phyloP scores from a whole-genome alignment of 306 rosid species.

The Begonia loranthoides region DNA sequence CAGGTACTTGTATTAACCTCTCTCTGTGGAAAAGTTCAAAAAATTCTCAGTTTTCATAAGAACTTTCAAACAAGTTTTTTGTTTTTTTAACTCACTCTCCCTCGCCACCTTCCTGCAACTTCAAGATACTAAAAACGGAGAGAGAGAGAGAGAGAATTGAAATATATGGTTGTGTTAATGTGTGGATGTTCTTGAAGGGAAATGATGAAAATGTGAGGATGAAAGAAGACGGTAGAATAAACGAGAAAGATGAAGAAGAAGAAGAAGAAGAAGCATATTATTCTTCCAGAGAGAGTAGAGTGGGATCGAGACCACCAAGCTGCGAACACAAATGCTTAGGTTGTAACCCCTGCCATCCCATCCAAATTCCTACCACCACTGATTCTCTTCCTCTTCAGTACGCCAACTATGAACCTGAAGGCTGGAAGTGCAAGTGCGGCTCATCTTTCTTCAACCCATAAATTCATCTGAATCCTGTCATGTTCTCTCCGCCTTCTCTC shows the following conservation, averaged over 20 bases:
- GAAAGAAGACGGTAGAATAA: neutral
- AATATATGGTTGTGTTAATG: neutral
- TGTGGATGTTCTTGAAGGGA: neutral
- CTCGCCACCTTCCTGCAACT: no score
- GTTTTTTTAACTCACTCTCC: no score
- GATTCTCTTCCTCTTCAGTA: slow-evolving; percentile 12
- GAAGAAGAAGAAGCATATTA: no score
- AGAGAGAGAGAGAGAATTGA: neutral
- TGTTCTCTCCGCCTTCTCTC: no score
- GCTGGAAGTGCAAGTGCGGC: slow-evolving; percentile 37
- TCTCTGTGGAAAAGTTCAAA: no score
- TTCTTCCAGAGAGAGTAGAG: slow-evolving; percentile 1
- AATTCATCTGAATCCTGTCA: neutral
- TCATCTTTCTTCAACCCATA: slow-evolving; percentile 20
- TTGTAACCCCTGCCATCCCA: slow-evolving; percentile 23
- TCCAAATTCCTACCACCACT: slow-evolving; percentile 17
- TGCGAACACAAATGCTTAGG: slow-evolving; percentile 21
- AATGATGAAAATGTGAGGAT: neutral
- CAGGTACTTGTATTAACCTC: no score
- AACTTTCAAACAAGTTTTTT: no score
- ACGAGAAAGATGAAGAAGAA: slow-evolving; percentile 4
- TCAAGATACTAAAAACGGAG: no score
- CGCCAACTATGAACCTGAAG: slow-evolving; percentile 29
- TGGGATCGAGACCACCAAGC: slow-evolving; percentile 29
- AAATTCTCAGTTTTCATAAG: no score